Evolutionary conservation across 441 rosid species (phyloP), one percentile per base, ranked within the genome.

Genomic region (Erysimum pusillum): DNA sequence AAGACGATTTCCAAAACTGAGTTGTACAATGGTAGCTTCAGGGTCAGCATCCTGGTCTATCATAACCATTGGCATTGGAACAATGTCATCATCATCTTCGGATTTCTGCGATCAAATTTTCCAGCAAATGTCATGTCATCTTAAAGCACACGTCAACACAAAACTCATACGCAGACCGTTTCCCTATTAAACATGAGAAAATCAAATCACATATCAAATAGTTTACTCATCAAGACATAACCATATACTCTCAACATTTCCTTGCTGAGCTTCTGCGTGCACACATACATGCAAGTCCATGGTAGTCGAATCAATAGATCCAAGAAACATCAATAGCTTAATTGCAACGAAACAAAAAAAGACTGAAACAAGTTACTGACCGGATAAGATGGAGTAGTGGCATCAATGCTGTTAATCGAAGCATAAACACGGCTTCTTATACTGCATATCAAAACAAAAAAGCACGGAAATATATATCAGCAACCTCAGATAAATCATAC

Each of bases 1-100:
- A 66, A 95, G 88, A 69, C 98, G 98, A 84, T 94, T 96, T 71
- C 99, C 99, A 75, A 92, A 91, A 84, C 98, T 91, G 77, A 94
- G 85, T 73, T 94, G 91, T 28, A 94, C 98, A 71, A 87, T 79
- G 4, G 97, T 92, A 59, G 97, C 89, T 61, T 88, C 89, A 66
- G 93, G 83, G 87, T 90, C 91, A 25, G 98, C 87, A 83, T 94
- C 97, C 81, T 94, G 98, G 79, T 91, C 96, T 25, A 92, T 92
- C 74, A 88, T 77, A 81, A 94, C 94, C 59, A 88, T 79, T 20
- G 81, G 81, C 78, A 60, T 78, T 61, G 78, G 81, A 61, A 78
- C 71, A 0, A 61, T 11, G 3, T 73, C 78, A 0, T 73, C 86
- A 84, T 84, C 90, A 39, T 81, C 83, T 56, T 87, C 87, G 1